Conservation (phyloP, 23 red algal species). For the Chondrus crispus region DNA sequence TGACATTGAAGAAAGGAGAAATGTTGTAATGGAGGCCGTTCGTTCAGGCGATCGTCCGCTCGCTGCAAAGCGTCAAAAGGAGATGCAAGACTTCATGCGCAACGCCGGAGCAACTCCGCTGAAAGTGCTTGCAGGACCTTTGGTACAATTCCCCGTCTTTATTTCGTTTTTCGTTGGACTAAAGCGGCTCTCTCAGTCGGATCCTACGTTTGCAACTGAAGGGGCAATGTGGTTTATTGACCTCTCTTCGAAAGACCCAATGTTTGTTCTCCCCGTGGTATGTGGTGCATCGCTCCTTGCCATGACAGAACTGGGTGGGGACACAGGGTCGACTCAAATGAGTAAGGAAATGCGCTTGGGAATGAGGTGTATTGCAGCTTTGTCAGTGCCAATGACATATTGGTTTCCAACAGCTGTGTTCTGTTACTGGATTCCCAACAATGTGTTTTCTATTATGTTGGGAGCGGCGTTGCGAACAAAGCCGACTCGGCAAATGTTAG, state of each 20-base stretch:
- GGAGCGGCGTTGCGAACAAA: constrained; percentile 17
- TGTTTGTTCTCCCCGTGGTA: constrained; percentile 63
- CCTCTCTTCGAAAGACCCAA: constrained; percentile 70
- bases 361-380: constrained; percentile 53
- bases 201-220: constrained; percentile 60
- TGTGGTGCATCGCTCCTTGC: constrained; percentile 63
- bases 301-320: constrained; percentile 74
- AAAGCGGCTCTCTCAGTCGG: constrained; percentile 60
- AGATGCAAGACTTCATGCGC: constrained; percentile 73
- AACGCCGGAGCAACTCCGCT: constrained; percentile 68
- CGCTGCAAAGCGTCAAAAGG: constrained; percentile 32
- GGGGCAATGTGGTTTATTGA: constrained; percentile 91
- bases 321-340: constrained; percentile 34
- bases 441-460: constrained; percentile 76
- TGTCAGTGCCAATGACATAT: constrained; percentile 75
- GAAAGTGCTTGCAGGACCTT: constrained; percentile 56
- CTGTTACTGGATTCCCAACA: constrained; percentile 92
- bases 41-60: constrained; percentile 40
- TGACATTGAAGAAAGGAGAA: constrained; percentile 58
- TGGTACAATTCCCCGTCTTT: constrained; percentile 89
- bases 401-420: constrained; percentile 89
- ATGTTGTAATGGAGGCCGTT: constrained; percentile 54
- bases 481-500: not conserved
- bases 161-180: constrained; percentile 83
- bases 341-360: constrained; percentile 35